A percentile compares a stretch with the other conserved stretches of the same genome.
Evolutionary conservation across 306 rosid genomes (phyloP).

Genomic region (Glycine tomentella): DNA sequence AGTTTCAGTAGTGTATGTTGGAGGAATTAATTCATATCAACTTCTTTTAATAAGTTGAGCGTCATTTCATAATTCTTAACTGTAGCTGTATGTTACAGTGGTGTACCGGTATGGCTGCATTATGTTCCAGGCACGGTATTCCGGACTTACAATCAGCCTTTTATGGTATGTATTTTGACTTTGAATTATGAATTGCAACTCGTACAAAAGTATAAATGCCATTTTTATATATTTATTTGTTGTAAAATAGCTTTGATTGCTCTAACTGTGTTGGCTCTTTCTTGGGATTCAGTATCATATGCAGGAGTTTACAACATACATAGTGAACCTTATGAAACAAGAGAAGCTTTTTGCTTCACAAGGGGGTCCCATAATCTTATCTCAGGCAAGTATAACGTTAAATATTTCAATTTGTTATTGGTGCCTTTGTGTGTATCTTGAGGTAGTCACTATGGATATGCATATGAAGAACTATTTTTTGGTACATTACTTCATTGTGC

Average conservation of each 20-base stretch:
- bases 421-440: conserved; percentile 21
- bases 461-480: conserved; percentile 1
- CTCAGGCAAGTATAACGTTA: conserved; percentile 80
- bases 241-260: conserved; percentile 23
- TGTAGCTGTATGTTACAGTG: conserved; percentile 62
- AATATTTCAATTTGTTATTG: conserved; percentile 26
- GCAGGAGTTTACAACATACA: conserved; percentile 85
- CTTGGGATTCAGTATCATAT: conserved; percentile 69
- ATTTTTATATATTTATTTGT: conserved; percentile 16
- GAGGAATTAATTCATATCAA: not conserved
- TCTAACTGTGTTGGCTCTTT: conserved; percentile 45
- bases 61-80: conserved; percentile 40
- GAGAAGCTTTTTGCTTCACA: conserved; percentile 90
- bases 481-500: conserved; percentile 19
- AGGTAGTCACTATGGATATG: conserved; percentile 1
- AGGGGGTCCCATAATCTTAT: conserved; percentile 95
- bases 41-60: conserved; percentile 20
- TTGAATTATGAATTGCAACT: conserved; percentile 26
- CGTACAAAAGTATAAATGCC: not conserved
- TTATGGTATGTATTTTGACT: conserved; percentile 69
- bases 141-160: conserved; percentile 80
- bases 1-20: not conserved
- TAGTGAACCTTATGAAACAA: conserved; percentile 86
- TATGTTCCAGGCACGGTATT: conserved; percentile 86
- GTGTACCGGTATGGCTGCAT: conserved; percentile 96